Evolutionary conservation across 192 early-diverging fungal genomes (phyloP), one percentile per base, ranked within the genome.

Genomic region (Chytriomyces hyalinus): DNA sequence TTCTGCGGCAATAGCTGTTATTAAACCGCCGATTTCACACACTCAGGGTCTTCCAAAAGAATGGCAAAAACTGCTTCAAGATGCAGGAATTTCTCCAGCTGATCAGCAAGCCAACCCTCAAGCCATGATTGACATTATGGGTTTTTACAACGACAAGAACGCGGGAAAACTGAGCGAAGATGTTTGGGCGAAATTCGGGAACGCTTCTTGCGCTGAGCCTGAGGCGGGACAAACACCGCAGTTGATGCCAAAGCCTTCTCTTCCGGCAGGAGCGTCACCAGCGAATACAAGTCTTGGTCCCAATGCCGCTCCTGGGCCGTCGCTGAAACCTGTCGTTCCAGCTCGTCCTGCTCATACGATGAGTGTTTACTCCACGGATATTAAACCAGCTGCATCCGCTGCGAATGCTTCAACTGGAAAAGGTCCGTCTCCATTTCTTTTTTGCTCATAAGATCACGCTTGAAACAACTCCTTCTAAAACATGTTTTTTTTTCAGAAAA

Each of bases 61-160:
- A 83, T 99, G 97, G 96, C 92, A 94, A 46, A 86, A 91, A 44
- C 85, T 99, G 82, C 87, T 99, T 45, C 90, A 93, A 78, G 93
- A 97, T 70, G 92, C 96, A 61, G 97, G 97, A 49, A 99, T 99
- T 70, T 90, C 95, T 63, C 94, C 95, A 80, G 91, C 94, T 81
- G 94, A 98, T 68, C 95, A 97, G 86, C 90, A 93, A 69, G 92
- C 92, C 44, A 91, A 98, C 79, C 96, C 95, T 50, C 95, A 97
- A 75, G 91, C 85, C 6, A 77, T 88, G 44, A 67, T 88, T 11
- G 87, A 88, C 53, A 83, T 87, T 46, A 85, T 88, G 60, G 85
- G 82, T 11, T 87, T 87, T 50, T 84, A 81, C 65, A 81, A 80
- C 17, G 82, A 83, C 48, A 83, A 72, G 17, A 72, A 48, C 49